A percentile compares a stretch with the other conserved stretches of the same genome.
phyloP scores from a whole-genome alignment of 2,329 filamentous ascomycete species.

The Penicillium sp. region DNA sequence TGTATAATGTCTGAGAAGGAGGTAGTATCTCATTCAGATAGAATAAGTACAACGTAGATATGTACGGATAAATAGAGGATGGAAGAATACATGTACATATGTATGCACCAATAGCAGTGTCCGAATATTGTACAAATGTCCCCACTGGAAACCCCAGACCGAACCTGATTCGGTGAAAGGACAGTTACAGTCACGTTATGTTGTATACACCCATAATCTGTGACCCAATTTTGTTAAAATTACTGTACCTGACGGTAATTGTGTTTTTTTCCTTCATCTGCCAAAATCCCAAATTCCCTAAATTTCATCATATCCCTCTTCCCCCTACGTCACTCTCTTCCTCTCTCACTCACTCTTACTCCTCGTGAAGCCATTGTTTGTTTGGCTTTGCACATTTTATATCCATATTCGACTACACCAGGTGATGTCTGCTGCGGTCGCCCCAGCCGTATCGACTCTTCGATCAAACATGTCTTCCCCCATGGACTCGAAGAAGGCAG shows the following conservation, averaged over 20 bases:
- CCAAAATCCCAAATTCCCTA: constrained; percentile 20
- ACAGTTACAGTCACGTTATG: not conserved
- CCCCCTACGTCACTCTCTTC: constrained; percentile 34
- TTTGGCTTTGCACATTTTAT: constrained; percentile 14
- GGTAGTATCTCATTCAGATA: not conserved
- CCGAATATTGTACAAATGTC: not conserved
- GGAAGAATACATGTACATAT: not conserved
- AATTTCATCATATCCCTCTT: constrained; percentile 26
- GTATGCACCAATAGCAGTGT: not conserved
- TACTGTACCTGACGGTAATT: constrained; percentile 3
- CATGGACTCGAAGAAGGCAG: constrained; percentile 39
- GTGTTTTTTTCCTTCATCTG: not conserved
- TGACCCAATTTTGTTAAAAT: not conserved
- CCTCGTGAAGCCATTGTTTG: constrained; percentile 14
- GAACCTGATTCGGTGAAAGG: not conserved
- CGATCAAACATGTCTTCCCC: constrained; percentile 25
- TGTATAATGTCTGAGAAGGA: not conserved
- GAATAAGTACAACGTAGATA: not conserved
- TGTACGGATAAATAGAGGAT: not conserved
- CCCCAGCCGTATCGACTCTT: constrained; percentile 29
- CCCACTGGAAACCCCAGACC: not conserved
- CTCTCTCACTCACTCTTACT: constrained; percentile 18
- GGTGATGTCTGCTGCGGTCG: constrained; percentile 37
- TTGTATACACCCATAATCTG: not conserved
- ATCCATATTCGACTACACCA: constrained; percentile 7